Evolutionary conservation across 2,329 filamentous ascomycete species (phyloP).

Genomic region (Colletotrichum gigasporum): DNA sequence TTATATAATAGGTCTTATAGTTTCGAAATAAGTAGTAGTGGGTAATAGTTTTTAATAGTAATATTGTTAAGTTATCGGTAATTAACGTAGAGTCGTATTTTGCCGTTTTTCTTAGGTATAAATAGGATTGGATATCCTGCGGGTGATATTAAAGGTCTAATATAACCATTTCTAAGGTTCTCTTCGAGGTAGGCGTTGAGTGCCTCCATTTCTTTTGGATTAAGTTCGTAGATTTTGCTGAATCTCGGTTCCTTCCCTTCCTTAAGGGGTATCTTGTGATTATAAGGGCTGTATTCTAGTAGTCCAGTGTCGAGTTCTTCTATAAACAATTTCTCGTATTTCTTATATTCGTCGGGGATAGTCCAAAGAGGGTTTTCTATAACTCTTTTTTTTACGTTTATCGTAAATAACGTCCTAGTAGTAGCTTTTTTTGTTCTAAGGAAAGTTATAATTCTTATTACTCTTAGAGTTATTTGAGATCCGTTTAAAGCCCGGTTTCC

Average conservation of each 20-base stretch:
- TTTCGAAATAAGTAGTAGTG: neutral
- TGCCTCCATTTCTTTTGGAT: neutral
- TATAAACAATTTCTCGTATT: neutral
- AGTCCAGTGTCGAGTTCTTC: neutral
- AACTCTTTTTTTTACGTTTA: no score
- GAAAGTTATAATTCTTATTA: no score
- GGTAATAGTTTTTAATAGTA: neutral
- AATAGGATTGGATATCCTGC: neutral
- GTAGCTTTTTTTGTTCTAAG: no score
- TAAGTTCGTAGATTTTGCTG: neutral
- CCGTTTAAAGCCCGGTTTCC: no score
- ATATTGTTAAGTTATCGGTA: neutral
- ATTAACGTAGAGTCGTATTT: no score
- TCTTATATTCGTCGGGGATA: neutral
- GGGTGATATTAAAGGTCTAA: neutral
- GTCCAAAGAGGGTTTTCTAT: no score
- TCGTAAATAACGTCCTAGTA: no score
- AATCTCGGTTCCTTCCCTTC: neutral
- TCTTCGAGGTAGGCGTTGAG: neutral
- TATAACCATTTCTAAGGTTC: neutral
- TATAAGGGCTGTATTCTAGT: neutral
- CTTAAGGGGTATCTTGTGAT: neutral
- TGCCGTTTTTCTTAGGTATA: neutral
- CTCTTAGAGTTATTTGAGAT: no score
- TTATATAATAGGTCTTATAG: neutral